Percentiles rank a stretch among this genome's conserved stretches.
Evolutionary conservation across 78 protist species (phyloP).

Genomic region (Polysphondylium violaceum): DNA sequence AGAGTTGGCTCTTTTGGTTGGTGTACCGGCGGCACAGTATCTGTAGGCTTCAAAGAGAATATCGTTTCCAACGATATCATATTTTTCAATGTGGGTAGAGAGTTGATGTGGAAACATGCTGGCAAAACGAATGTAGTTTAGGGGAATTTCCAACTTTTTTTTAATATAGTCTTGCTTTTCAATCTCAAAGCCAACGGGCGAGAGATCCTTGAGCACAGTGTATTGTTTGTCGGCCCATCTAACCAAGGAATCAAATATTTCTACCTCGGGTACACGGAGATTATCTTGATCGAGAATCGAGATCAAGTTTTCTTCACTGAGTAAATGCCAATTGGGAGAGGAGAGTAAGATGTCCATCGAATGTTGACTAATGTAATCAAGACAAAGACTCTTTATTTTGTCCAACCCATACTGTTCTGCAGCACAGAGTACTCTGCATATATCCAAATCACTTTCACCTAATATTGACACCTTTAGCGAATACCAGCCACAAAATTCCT

Average conservation of each 20-base stretch:
- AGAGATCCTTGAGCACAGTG: slow-evolving; percentile 11
- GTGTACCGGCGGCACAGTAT: slow-evolving; percentile 42
- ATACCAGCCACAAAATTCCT: slow-evolving; percentile 60
- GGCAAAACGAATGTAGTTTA: slow-evolving; percentile 58
- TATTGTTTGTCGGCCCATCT: slow-evolving; percentile 76
- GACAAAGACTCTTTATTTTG: slow-evolving; percentile 33
- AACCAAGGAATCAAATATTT: slow-evolving; percentile 49
- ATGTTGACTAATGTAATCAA: slow-evolving; percentile 70
- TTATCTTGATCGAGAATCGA: slow-evolving; percentile 51
- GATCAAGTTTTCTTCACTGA: slow-evolving; percentile 38
- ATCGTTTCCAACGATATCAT: slow-evolving; percentile 33
- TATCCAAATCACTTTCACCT: slow-evolving; percentile 57
- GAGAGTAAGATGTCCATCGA: slow-evolving; percentile 59
- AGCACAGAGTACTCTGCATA: slow-evolving; percentile 46
- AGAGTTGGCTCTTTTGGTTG: neutral
- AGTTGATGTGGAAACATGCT: slow-evolving; percentile 69
- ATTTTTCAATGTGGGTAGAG: slow-evolving; percentile 26
- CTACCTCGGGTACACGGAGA: slow-evolving; percentile 74
- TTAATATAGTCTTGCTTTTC: slow-evolving; percentile 16
- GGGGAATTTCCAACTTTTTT: slow-evolving; percentile 38
- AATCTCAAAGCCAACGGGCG: neutral
- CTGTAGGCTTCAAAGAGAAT: slow-evolving; percentile 64
- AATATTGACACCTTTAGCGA: slow-evolving; percentile 45
- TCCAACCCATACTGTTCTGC: slow-evolving; percentile 56
- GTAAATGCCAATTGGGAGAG: slow-evolving; percentile 73